Percentiles rank a stretch among this genome's conserved stretches.
Conservation (phyloP, 2,329 filamentous ascomycete species). For the Fusarium subglutinans region DNA sequence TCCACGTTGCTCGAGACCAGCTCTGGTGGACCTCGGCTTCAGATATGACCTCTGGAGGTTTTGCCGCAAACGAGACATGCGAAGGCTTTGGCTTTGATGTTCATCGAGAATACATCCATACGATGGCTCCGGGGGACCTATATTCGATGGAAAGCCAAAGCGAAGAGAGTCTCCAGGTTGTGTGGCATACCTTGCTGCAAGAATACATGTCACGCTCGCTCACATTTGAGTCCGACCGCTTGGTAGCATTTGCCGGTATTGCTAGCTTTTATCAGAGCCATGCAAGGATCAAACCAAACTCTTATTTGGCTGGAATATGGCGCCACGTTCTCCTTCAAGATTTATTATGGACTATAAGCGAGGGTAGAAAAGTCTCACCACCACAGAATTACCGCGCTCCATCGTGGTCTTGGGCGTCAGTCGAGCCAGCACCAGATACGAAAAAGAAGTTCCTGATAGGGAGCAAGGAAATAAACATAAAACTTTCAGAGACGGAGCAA, state of each 20-base stretch:
- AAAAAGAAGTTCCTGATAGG: conserved; percentile 9
- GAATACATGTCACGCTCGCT: conserved; percentile 26
- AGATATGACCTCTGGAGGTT: conserved; percentile 13
- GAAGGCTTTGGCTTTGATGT: conserved; percentile 20
- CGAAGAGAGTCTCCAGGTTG: not conserved
- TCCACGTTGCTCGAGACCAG: conserved; percentile 28
- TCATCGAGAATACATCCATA: not conserved
- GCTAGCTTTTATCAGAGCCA: conserved; percentile 17
- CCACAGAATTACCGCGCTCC: conserved; percentile 31
- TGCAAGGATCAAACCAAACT: conserved; percentile 1
- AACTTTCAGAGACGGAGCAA: conserved; percentile 1
- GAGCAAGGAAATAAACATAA: not conserved
- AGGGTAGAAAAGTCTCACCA: conserved; percentile 25
- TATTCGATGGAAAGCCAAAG: conserved; percentile 5
- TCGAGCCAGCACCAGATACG: conserved; percentile 8
- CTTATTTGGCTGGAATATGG: conserved; percentile 29
- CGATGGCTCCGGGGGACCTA: conserved; percentile 11
- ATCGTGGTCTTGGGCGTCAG: conserved; percentile 35
- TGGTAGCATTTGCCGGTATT: conserved; percentile 30
- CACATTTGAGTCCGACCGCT: conserved; percentile 29
- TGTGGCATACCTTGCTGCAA: conserved; percentile 22
- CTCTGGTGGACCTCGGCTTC: conserved; percentile 32
- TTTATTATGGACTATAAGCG: conserved; percentile 18
- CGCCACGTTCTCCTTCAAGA: conserved; percentile 18
- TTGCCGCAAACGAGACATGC: conserved; percentile 31